Percentiles rank a stretch among this genome's conserved stretches.
These are phyloP conservation scores for Candida schatavii DNA, from an alignment of 805 yeast species.

Conservation along the genomic window DNA sequence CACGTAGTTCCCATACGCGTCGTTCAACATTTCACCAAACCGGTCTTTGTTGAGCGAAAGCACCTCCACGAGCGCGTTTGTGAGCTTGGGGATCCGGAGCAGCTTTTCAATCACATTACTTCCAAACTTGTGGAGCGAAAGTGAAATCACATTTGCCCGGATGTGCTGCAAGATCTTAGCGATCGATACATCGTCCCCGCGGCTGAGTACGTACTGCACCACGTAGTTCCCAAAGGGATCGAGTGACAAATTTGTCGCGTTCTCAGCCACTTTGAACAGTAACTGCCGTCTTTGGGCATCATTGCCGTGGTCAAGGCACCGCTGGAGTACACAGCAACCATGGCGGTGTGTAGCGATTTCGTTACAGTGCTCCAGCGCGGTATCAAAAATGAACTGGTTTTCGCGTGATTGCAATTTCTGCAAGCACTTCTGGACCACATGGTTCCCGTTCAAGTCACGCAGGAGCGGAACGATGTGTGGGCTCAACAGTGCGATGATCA, in stretches of 20 bases:
- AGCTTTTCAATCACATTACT: constrained; percentile 60
- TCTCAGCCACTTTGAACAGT: constrained; percentile 62
- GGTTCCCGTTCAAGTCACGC: constrained; percentile 93
- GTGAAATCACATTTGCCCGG: constrained; percentile 34
- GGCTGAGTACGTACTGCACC: constrained; percentile 80
- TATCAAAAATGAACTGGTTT: constrained; percentile 85
- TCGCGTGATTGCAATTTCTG: constrained; percentile 66
- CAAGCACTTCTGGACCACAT: constrained; percentile 90
- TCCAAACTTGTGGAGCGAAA: constrained; percentile 61
- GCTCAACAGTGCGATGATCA: constrained; percentile 57
- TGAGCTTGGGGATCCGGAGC: constrained; percentile 44
- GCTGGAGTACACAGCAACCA: constrained; percentile 95
- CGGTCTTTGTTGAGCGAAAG: constrained; percentile 34
- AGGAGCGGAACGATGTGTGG: constrained; percentile 77
- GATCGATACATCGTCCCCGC: constrained; percentile 39
- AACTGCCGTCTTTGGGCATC: constrained; percentile 64
- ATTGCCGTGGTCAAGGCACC: constrained; percentile 90
- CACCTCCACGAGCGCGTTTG: constrained; percentile 43
- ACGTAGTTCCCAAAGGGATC: constrained; percentile 98
- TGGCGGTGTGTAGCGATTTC: constrained; percentile 93
- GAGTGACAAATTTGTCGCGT: constrained; percentile 67
- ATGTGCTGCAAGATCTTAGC: constrained; percentile 34
- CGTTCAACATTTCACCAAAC: constrained; percentile 48
- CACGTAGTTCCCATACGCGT: constrained; percentile 59
- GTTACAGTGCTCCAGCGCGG: constrained; percentile 69